A percentile compares a stretch with the other conserved stretches of the same genome.
These are phyloP conservation scores for Teunomyces barrocoloradensis DNA, from an alignment of 805 yeast genomes.

Conservation along the genomic window DNA sequence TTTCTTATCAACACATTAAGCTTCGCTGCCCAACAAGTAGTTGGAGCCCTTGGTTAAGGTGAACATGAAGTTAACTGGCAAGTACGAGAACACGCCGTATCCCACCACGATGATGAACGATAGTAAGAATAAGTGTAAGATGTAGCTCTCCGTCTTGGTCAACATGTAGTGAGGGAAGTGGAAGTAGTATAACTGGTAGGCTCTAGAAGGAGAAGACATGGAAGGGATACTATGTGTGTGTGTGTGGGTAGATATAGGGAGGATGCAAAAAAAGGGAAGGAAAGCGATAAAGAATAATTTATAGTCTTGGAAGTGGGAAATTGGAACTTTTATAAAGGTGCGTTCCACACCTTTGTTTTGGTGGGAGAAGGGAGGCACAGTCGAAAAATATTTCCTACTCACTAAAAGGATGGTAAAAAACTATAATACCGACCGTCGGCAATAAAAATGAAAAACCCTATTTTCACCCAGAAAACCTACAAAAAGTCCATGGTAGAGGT, in stretches of 20 bases:
- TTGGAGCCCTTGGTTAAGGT: conserved; percentile 31
- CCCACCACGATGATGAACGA: conserved; percentile 23
- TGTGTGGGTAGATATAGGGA: no score
- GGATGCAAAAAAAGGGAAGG: not conserved
- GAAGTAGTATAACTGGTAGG: conserved; percentile 33
- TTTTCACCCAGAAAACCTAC: not conserved
- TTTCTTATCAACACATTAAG: not conserved
- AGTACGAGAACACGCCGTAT: conserved; percentile 25
- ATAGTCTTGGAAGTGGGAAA: not conserved
- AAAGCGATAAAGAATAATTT: not conserved
- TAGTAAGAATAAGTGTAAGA: conserved; percentile 18
- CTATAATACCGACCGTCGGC: not conserved
- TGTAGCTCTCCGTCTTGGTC: conserved; percentile 41
- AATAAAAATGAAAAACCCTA: not conserved
- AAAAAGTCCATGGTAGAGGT: no score
- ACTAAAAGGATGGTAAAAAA: not conserved
- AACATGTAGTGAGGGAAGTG: conserved; percentile 50
- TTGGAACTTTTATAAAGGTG: not conserved
- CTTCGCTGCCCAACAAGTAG: conserved; percentile 33
- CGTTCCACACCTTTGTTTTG: not conserved
- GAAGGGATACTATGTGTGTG: not conserved
- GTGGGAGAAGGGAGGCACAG: not conserved
- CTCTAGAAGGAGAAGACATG: conserved; percentile 2
- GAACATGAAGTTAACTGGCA: conserved; percentile 28
- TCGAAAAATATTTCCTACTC: conserved; percentile 1